Conservation (phyloP, 2,329 filamentous ascomycete species). For the Penicillium carneum region DNA sequence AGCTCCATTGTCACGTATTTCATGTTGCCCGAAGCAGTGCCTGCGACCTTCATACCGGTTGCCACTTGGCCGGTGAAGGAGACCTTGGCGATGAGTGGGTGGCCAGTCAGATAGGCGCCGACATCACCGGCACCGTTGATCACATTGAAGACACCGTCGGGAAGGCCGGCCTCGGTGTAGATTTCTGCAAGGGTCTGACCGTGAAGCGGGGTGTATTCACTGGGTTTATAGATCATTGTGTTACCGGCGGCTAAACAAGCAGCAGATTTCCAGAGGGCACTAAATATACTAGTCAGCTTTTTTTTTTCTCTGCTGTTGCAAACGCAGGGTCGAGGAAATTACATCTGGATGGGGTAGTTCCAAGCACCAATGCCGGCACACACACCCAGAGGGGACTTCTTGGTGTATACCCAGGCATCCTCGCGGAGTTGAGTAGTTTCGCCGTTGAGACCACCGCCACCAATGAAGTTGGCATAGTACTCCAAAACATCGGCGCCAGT, state of each 20-base stretch:
- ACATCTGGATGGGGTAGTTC: slow-evolving; percentile 91
- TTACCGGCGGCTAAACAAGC: slow-evolving; percentile 86
- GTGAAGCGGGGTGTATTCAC: slow-evolving; percentile 86
- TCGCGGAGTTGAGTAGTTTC: slow-evolving; percentile 76
- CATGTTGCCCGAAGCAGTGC: slow-evolving; percentile 76
- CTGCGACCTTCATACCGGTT: slow-evolving; percentile 82
- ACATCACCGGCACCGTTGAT: slow-evolving; percentile 81
- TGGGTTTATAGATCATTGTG: slow-evolving; percentile 90
- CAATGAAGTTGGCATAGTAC: slow-evolving; percentile 82
- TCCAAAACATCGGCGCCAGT: slow-evolving; percentile 86
- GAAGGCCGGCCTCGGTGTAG: slow-evolving; percentile 79
- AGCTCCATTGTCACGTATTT: slow-evolving; percentile 94
- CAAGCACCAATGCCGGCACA: slow-evolving; percentile 88
- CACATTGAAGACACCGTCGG: slow-evolving; percentile 84
- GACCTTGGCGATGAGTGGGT: slow-evolving; percentile 79
- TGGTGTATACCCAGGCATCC: slow-evolving; percentile 82
- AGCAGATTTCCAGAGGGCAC: slow-evolving; percentile 84
- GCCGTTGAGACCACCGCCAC: slow-evolving; percentile 78
- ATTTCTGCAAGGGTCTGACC: slow-evolving; percentile 76
- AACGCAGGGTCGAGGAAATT: slow-evolving; percentile 23
- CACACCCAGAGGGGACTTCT: slow-evolving; percentile 80
- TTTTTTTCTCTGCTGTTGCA: not conserved
- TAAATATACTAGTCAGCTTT: slow-evolving; percentile 29
- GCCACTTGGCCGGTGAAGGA: slow-evolving; percentile 88
- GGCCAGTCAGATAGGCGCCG: slow-evolving; percentile 75